phyloP scores from a whole-genome alignment of 345 rosid species.

The Pseudoturritis turrita region DNA sequence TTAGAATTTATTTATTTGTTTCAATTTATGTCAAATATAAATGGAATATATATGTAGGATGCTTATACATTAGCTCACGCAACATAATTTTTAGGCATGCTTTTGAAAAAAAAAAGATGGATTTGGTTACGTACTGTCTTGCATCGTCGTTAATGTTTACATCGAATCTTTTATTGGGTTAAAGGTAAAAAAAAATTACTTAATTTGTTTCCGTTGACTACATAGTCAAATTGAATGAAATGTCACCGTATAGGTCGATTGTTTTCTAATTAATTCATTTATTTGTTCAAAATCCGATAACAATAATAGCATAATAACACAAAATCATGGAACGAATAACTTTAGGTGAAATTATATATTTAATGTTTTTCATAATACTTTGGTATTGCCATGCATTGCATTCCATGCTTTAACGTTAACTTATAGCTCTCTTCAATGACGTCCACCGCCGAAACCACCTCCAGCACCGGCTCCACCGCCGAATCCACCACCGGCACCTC shows the following conservation, averaged over 20 bases:
- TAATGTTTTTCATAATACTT: constrained; percentile 1
- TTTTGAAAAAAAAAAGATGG: not conserved
- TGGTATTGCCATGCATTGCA: constrained; percentile 21
- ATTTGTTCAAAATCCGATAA: constrained; percentile 5
- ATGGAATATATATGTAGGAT: not conserved
- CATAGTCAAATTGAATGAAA: not conserved
- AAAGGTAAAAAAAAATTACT: not conserved
- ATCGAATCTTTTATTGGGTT: not conserved
- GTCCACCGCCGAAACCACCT: constrained; percentile 27
- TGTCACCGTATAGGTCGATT: not conserved
- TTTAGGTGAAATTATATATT: not conserved
- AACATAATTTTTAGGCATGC: not conserved
- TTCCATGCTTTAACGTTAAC: constrained; percentile 18
- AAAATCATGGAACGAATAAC: constrained; percentile 20
- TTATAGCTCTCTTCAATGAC: constrained; percentile 10
- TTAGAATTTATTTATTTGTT: not conserved
- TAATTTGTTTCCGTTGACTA: not conserved
- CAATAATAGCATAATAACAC: constrained; percentile 4
- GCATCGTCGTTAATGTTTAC: not conserved
- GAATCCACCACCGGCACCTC: constrained; percentile 30
- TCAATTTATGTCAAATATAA: not conserved
- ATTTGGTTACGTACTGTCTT: not conserved
- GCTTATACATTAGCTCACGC: not conserved
- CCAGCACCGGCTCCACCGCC: constrained; percentile 32
- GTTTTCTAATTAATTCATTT: not conserved